Base-by-base conservation (phyloP, 2,329 filamentous ascomycete genomes). In the Fusarium pseudocircinatum region DNA sequence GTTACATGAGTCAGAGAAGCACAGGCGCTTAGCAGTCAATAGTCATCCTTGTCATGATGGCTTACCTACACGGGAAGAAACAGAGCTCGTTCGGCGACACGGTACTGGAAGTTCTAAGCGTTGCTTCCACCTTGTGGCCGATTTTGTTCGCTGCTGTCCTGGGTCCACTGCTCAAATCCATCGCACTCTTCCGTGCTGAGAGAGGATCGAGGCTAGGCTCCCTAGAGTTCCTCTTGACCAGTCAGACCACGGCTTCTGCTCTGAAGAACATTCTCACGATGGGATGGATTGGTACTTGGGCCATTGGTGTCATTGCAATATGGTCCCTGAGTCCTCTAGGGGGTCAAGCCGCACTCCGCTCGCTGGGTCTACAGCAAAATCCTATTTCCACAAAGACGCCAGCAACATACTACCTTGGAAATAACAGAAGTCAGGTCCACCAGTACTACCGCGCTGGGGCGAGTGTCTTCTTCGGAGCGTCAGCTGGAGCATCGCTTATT, bases 111-210 rank as follows among this genome's bases (percentile, higher is more conserved):
- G 7, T 52, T 1, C 10, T 69, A 0, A 59, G 49, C 7, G 16
- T 73, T 3, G 56, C 65, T 6, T 69, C 65, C 0, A 72, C 65
- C 0, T 9, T 73, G 1, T 72, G 65, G 65, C 70, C 65, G 6
- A 72, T 73, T 8, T 16, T 60, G 0, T 72, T 72, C 8, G 65
- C 69, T 0, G 60, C 69, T 2, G 53, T 67, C 2, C 28, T 72
- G 0, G 70, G 58, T 0, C 70, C 69, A 14, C 16, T 66, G 3
- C 56, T 72, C 0, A 73, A 60, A 6, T 26, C 69, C 1, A 4
- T 72, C 0, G 65, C 70, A 0, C 58, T 72, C 0, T 53, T 62
- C 7, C 5, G 16, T 7, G 70, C 60, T 1, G 70, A 72, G 24
- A 4, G 39, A 26, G 66, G 53, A 4, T 54, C 53, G 0, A 43